Evolutionary conservation across 1,139 yeast genomes (phyloP), one percentile per base, ranked within the genome.

Genomic region (Wickerhamiella pararugosa): DNA sequence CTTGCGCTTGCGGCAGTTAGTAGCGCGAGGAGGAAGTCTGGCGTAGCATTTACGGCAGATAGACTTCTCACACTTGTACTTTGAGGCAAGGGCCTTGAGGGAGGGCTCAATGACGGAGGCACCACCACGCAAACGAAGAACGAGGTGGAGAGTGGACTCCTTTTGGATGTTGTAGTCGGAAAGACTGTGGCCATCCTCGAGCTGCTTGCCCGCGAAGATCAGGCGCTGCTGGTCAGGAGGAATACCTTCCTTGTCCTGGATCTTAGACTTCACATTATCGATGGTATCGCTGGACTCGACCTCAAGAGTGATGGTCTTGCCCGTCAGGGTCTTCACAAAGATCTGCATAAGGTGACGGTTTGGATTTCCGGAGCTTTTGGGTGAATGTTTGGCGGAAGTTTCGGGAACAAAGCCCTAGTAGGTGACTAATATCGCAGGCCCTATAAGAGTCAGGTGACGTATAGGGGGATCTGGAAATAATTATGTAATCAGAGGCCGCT

Each of bases 1-100:
- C 80, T 90, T 90, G 84, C 96, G 86, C 97, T 90, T 90, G 79
- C 98, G 86, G 80, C 98, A 90, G 95, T 90, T 90, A 73, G 97
- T 90, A 63, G 98, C 98, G 81, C 97, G 90, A 71, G 97, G 95
- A 66, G 98, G 98, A 67, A 90, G 86, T 79, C 98, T 92, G 64
- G 98, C 97, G 80, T 90, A 90, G 78, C 98, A 90, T 71, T 86
- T 83, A 75, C 98, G 93, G 79, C 98, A 90, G 69, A 90, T 90
- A 59, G 95, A 71, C 76, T 90, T 90, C 60, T 90, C 98, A 79
- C 97, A 90, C 94, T 90, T 90, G 86, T 82, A 90, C 76, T 90
- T 90, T 67, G 96, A 84, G 70, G 98, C 98, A 66, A 90, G 80
- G 63, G 92, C 95, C 76, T 87, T 90, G 66, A 90, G 80, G 63